Base-by-base conservation (phyloP, 257 asterid genomes). In the Lithospermum erythrorhizon region DNA sequence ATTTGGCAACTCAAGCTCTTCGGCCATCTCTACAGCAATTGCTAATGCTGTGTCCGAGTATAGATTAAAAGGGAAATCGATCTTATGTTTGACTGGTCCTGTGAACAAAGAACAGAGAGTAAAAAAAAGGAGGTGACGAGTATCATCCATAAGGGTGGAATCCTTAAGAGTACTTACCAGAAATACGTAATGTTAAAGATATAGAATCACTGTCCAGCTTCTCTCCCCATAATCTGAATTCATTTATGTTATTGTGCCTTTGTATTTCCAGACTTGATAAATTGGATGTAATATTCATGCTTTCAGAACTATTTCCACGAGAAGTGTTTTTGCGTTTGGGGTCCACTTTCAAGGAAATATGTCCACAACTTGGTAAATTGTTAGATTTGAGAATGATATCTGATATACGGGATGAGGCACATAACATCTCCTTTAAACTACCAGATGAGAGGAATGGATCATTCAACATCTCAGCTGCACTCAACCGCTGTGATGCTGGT, bases 391-490 rank as follows among this genome's bases (percentile, higher is more conserved):
- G 60, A 23, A 22, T n/a, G 22, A 13, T 23, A 21, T 9, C 7
- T 5, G 21, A 58, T 22, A 53, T 37, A 10, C 0, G 9, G 9
- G 30, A 20, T 54, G 13, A 55, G 14, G 51, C 29, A 18, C 27
- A 32, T 21, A 14, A 9, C 20, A 24, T 6, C 41, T 23, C 22
- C 41, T 48, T 47, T n/a, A 53, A n/a, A 23, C 11, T 55, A 24
- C 19, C 70, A 29, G 24, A 49, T 19, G 71, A 62, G 53, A 78
- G 77, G 70, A 79, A 82, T 6, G 83, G 80, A 60, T 79, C 76
- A 21, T 75, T 76, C 65, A 82, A 63, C 17, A 82, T 76, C 51
- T 82, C 76, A 18, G 24, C 22, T 35, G 88, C 85, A 35, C 79
- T 68, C 5, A 80, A 82, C 76, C 89, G 71, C 73, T 55, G 55